Base-by-base conservation (phyloP, 257 asterid species). In the Gynochthodes officinalis region DNA sequence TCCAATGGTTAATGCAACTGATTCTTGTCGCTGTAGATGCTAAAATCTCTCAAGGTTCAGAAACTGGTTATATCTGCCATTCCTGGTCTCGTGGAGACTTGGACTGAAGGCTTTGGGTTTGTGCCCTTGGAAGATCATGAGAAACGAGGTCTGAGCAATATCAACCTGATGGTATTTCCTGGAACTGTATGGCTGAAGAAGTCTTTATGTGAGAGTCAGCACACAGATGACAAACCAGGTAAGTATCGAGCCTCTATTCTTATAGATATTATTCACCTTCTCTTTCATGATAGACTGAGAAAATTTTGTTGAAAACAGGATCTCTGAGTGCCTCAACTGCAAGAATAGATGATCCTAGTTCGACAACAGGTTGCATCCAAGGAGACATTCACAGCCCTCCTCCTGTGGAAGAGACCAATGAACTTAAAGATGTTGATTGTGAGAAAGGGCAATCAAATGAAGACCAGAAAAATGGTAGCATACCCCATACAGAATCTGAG, bases 51-150 rank as follows among this genome's bases (percentile, higher is more conserved):
- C 83, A 89, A 92, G 85, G 92, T 95, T 27, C 86, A 87, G 85
- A 87, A 73, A 87, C 94, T 95, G 2, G 90, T 92, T 28, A 74
- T 95, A 81, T 95, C 98, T 67, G 98, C 99, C 44, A 83, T 95
- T 67, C 97, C 99, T 59, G 81, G 80, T 60, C 75, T 90, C 67
- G 90, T 95, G 54, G 97, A 89, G 77, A 95, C 99, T 70, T 95
- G 99, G 99, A 90, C 96, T 1, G 78, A 73, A 9, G 96, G 98
- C 55, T 95, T 95, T 71, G 99, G 97, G 67, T 95, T 95, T 81
- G 72, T 80, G 72, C 90, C 76, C 63, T 77, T 95, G 86, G 89
- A 84, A 79, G 97, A 88, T 67, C 75, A 82, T 10, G 99, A 94
- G 79, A 89, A 66, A 76, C 86, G 32, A 62, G 78, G 85, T 65